These are phyloP conservation scores for Russula ochroleuca DNA, from an alignment of 768 basidiomycete species.

Conservation along the genomic window DNA sequence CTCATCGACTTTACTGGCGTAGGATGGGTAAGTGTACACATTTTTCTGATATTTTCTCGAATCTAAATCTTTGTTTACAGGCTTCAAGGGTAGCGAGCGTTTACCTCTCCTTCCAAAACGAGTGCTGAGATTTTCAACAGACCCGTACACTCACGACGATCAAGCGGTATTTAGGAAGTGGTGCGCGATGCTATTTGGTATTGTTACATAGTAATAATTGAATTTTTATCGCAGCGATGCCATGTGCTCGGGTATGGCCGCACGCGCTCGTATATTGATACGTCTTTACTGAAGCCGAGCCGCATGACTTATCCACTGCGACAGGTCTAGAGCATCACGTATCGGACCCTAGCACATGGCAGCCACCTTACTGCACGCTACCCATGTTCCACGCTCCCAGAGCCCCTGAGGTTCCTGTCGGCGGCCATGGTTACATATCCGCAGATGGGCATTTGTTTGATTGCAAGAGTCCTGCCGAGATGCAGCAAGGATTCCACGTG, in stretches of 20 bases:
- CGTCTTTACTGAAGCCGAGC: background rate
- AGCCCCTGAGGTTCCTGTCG: constrained; percentile 31
- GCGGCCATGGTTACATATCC: constrained; percentile 46
- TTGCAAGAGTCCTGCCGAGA: constrained; percentile 49
- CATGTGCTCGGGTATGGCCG: constrained; percentile 45
- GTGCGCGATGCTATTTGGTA: constrained; percentile 32
- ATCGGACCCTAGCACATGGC: constrained; percentile 33
- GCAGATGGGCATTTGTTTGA: constrained; percentile 52
- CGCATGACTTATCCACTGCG: background rate
- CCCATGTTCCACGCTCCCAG: constrained; percentile 48
- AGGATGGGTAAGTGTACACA: too few species aligned
- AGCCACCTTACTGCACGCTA: constrained; percentile 52
- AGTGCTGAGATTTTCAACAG: constrained; percentile 30
- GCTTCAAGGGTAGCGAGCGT: constrained; percentile 45
- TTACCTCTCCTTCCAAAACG: background rate
- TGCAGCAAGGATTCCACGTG: constrained; percentile 59
- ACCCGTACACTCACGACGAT: constrained; percentile 57
- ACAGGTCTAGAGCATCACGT: constrained; percentile 50
- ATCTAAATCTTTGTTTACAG: constrained; percentile 31
- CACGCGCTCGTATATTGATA: background rate
- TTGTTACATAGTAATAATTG: background rate
- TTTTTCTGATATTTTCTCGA: too few species aligned
- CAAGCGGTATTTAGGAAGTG: constrained; percentile 51
- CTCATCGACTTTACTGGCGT: constrained; percentile 53
- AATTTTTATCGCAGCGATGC: constrained; percentile 38